Evolutionary conservation across 805 yeast genomes (phyloP), one percentile per base, ranked within the genome.

Genomic region (Lachancea dasiensis): DNA sequence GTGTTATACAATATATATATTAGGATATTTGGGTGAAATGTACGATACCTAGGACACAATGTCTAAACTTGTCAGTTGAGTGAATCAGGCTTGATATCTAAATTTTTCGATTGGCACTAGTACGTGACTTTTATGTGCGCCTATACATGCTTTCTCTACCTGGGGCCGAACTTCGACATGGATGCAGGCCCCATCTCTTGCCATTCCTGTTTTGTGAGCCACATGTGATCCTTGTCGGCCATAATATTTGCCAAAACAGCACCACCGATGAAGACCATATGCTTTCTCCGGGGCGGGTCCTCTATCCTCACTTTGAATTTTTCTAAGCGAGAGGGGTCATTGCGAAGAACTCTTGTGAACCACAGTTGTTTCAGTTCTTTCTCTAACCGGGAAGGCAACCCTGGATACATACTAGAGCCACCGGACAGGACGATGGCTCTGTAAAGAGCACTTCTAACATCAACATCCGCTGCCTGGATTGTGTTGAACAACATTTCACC

Each of bases 361-460:
- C 97, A 92, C 51, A 86, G 77, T 63, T 92, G 98, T 66, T 92
- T 92, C 63, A 92, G 73, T 63, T 92, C 98, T 62, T 86, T 90
- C 63, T 92, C 97, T 50, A 92, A 69, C 55, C 98, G 75, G 9
- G 95, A 83, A 14, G 98, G 98, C 50, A 92, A 74, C 21, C 98
- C 98, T 1, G 98, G 97, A 59, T 92, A 92, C 98, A 92, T 92
- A 36, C 95, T 83, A 1, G 97, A 89, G 41, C 98, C 98, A 60
- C 98, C 98, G 5, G 95, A 85, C 31, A 92, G 73, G 20, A 92
- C 97, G 60, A 92, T 84, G 2, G 96, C 95, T 56, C 82, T 85
- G 67, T 76, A 92, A 43, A 92, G 71, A 1, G 95, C 75, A 5
- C 95, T 72, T 65, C 97, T 79, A 37, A 92, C 77, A 60, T 92